Evolutionary conservation across 2,329 filamentous ascomycete species (phyloP).

Genomic region (Xylariaceae sp.): DNA sequence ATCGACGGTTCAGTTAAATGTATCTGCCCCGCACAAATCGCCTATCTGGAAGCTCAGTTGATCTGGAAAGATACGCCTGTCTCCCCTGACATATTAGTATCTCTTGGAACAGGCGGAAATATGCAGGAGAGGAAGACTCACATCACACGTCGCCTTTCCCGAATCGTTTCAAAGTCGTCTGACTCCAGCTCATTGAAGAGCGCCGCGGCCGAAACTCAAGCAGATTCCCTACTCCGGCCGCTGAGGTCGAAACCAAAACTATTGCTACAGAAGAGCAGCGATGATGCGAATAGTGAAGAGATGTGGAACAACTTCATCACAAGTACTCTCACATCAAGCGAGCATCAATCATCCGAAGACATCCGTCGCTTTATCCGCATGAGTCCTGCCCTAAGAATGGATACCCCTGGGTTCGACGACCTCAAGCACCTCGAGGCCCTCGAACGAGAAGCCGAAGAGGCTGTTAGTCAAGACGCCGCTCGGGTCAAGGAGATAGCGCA

Average conservation of each 20-base stretch:
- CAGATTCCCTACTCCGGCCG: no score
- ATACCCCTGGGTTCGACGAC: constrained; percentile 30
- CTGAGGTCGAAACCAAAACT: no score
- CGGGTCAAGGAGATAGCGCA: constrained; percentile 29
- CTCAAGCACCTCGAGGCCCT: constrained; percentile 25
- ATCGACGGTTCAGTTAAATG: constrained; percentile 21
- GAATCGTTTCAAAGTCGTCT: no score
- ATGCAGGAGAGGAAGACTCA: no score
- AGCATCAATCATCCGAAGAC: no score
- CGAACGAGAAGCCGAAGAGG: constrained; percentile 24
- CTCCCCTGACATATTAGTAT: constrained; percentile 28
- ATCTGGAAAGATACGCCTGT: constrained; percentile 27
- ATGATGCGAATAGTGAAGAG: no score
- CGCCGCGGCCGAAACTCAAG: no score
- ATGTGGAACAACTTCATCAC: no score
- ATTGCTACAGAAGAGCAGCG: no score
- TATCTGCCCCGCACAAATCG: constrained; percentile 26
- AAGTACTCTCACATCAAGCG: no score
- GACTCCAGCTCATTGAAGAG: no score
- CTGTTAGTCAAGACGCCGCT: constrained; percentile 22
- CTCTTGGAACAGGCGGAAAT: constrained; percentile 28
- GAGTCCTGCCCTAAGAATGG: constrained; percentile 26
- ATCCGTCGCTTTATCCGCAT: constrained; percentile 28
- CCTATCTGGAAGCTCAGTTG: constrained; percentile 26
- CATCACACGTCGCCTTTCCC: no score